These are phyloP conservation scores for Ogataea wickerhamii DNA, from an alignment of 805 yeast species.

Conservation along the genomic window DNA sequence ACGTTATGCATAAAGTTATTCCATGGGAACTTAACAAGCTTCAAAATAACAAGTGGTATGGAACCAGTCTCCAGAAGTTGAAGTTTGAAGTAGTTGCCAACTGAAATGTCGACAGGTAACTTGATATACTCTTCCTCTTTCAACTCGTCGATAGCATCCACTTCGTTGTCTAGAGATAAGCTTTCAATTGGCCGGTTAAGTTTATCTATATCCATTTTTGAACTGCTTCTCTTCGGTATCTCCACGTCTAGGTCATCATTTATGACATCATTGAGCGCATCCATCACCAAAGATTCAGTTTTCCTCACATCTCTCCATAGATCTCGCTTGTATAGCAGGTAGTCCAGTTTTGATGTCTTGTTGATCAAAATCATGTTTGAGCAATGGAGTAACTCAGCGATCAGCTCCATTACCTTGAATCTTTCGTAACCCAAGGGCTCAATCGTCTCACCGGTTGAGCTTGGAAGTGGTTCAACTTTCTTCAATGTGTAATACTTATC, in stretches of 20 bases:
- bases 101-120: slow-evolving; percentile 31
- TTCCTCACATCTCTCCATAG: slow-evolving; percentile 55
- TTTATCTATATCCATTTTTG: slow-evolving; percentile 14
- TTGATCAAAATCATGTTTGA: slow-evolving; percentile 92
- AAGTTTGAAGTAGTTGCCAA: slow-evolving; percentile 84
- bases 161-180: slow-evolving; percentile 24
- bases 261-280: slow-evolving; percentile 34
- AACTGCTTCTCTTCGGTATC: slow-evolving; percentile 1
- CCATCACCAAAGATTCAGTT: slow-evolving; percentile 34
- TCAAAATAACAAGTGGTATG: slow-evolving; percentile 56
- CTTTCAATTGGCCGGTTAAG: slow-evolving; percentile 24
- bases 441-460: slow-evolving; percentile 54
- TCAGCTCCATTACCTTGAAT: slow-evolving; percentile 82
- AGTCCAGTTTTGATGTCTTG: slow-evolving; percentile 60
- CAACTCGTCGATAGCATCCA: slow-evolving; percentile 15
- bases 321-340: slow-evolving; percentile 68
- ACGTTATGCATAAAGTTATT: slow-evolving; percentile 96
- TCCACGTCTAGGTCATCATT: slow-evolving; percentile 17
- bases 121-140: slow-evolving; percentile 22
- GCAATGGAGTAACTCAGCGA: slow-evolving; percentile 93
- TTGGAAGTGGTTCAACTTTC: slow-evolving; percentile 34
- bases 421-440: slow-evolving; percentile 86
- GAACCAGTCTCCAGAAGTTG: slow-evolving; percentile 69
- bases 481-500: slow-evolving; percentile 29
- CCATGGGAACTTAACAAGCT: slow-evolving; percentile 87